These are phyloP conservation scores for Pseudocercospora musae DNA, from an alignment of 2,329 filamentous ascomycete genomes.

Conservation along the genomic window DNA sequence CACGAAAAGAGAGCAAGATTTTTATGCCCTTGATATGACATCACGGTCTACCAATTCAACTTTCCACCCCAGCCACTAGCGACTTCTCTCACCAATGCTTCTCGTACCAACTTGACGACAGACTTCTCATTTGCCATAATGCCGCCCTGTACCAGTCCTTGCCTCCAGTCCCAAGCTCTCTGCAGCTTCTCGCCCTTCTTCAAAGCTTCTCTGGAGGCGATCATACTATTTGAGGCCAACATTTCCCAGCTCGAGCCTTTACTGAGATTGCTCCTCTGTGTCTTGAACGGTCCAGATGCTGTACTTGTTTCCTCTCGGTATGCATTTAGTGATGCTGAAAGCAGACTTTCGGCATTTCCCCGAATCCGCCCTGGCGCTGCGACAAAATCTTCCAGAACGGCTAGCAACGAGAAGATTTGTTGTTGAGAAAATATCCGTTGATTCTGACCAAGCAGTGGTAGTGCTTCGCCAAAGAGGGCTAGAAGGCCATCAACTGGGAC, in stretches of 20 bases:
- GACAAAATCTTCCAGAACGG: constrained; percentile 32
- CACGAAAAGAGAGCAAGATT: too few relatives aligned
- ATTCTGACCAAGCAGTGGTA: constrained; percentile 67
- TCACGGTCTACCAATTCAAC: constrained; percentile 13
- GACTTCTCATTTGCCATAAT: constrained; percentile 15
- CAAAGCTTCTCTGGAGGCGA: constrained; percentile 9
- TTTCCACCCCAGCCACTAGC: constrained; percentile 23
- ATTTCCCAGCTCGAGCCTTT: constrained; percentile 33
- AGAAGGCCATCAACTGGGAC: constrained; percentile 86
- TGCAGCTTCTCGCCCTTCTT: constrained; percentile 13
- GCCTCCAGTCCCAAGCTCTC: constrained; percentile 26
- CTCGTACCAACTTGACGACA: constrained; percentile 20
- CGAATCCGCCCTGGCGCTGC: constrained; percentile 27
- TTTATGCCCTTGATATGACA: too few relatives aligned
- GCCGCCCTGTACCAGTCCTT: constrained; percentile 18
- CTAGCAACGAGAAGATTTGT: constrained; percentile 29
- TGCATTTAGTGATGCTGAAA: constrained; percentile 24
- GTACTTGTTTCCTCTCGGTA: constrained; percentile 23
- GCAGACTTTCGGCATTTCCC: constrained; percentile 29
- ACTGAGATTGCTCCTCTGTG: constrained; percentile 22
- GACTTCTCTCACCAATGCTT: constrained; percentile 22
- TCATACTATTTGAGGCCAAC: constrained; percentile 22
- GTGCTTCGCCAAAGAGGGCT: constrained; percentile 76
- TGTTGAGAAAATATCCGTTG: constrained; percentile 29
- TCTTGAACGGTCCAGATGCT: constrained; percentile 16